Evolutionary conservation across 1,139 yeast species (phyloP).

Genomic region (Suhomyces bokatorum): DNA sequence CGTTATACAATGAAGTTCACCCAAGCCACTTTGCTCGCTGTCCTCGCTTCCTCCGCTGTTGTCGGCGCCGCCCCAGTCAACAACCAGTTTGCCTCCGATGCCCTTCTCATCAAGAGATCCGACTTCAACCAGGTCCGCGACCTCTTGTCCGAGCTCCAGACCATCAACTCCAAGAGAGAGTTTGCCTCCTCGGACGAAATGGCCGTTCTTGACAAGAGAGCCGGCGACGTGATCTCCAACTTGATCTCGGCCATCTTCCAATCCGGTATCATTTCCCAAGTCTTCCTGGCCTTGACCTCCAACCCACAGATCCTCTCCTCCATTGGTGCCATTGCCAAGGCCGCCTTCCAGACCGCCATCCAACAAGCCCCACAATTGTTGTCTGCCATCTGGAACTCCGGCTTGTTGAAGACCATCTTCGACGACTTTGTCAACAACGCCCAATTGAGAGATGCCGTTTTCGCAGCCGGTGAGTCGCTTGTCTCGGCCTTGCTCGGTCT

Average conservation of each 20-base stretch:
- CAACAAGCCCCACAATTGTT: conserved; percentile 47
- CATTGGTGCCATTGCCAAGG: conserved; percentile 30
- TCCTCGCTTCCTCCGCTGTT: conserved; percentile 42
- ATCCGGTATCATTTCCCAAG: conserved; percentile 43
- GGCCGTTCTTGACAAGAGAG: conserved; percentile 38
- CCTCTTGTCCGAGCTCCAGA: conserved; percentile 36
- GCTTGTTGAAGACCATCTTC: conserved; percentile 40
- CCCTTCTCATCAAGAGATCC: conserved; percentile 37
- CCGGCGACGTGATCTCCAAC: conserved; percentile 37
- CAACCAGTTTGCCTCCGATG: conserved; percentile 17
- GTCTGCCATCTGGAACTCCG: conserved; percentile 47
- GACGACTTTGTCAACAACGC: conserved; percentile 35
- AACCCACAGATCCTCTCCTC: conserved; percentile 31
- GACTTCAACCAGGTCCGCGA: conserved; percentile 38
- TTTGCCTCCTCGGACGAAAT: conserved; percentile 31
- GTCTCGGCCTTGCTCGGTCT: conserved; percentile 37
- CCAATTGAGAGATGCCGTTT: conserved; percentile 37
- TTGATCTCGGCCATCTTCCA: conserved; percentile 40
- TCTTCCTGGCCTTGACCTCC: conserved; percentile 39
- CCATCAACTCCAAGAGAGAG: conserved; percentile 31
- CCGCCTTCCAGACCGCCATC: conserved; percentile 37
- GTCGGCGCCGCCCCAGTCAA: conserved; percentile 45
- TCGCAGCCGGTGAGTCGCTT: conserved; percentile 37
- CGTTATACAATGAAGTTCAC: conserved; percentile 42
- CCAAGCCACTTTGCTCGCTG: conserved; percentile 43